Base-by-base conservation (phyloP, 2,329 filamentous ascomycete species). In the Penicillium sp. region DNA sequence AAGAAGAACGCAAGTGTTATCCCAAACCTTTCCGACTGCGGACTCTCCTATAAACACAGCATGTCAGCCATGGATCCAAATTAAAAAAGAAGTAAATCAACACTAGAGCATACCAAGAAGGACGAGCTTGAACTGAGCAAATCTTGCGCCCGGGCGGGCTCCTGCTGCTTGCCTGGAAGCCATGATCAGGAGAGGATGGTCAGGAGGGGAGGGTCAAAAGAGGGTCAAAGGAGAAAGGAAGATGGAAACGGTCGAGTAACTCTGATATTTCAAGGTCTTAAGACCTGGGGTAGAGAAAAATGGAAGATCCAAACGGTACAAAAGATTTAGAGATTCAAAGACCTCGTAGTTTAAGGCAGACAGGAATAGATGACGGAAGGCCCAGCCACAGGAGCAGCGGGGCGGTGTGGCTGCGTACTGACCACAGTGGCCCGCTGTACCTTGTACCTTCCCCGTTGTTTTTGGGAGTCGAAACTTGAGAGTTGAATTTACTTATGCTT, bases 61-160 rank as follows among this genome's bases (percentile, higher is more conserved):
- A 46, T 30, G 56, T 69, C 56, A 67, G 66, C 42, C 26, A 52
- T 33, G 14, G 2, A 16, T 31, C 11, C 14, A 48, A 41, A 28
- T 17, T 12, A 37, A 25, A 17, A 43, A 8, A 16, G 8, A 26
- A n/a, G 8, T 26, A 7, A 26, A 38, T 17, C 6, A 7, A 56
- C 54, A 48, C 49, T 38, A 52, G 19, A 55, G 72, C 88, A 66
- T 84, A 97, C 94, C 94, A 63, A 99, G 84, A 72, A 99, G 82
- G 64, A 99, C 94, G 69, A 99, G 85, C 84, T 99, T 99, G 81
- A 99, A 99, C 83, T 99, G 94, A 69, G 94, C 93, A 78, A 99
- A 97, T 71, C 93, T 88, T 77, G 89, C 84, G 69, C 83, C 83
- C 58, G 84, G 82, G 63, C 85, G 80, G 70, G 80, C 81, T 72